phyloP scores from a whole-genome alignment of 768 basidiomycete species.

The Hypholoma sublateritium region DNA sequence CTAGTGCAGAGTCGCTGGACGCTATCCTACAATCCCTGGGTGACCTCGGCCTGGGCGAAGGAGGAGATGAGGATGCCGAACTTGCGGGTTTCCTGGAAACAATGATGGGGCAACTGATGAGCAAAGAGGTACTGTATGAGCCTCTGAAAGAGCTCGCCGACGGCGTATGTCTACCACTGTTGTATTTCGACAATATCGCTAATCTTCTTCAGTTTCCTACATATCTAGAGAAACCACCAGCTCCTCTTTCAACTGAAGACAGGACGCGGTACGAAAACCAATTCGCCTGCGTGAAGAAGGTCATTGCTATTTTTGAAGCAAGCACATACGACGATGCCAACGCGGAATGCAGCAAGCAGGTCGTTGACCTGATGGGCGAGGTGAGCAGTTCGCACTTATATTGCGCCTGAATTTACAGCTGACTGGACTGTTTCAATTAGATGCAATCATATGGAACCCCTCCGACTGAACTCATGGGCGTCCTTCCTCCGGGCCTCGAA shows the following conservation, averaged over 20 bases:
- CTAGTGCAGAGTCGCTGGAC: constrained; percentile 42
- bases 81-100: constrained; percentile 70
- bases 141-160: constrained; percentile 79
- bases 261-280: constrained; percentile 66
- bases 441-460: constrained; percentile 81
- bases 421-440: constrained; percentile 31
- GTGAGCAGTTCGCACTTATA: constrained; percentile 33
- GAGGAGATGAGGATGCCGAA: constrained; percentile 45
- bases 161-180: constrained; percentile 44
- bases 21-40: constrained; percentile 51
- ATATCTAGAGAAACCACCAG: constrained; percentile 61
- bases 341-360: constrained; percentile 37
- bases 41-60: constrained; percentile 32
- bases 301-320: constrained; percentile 68
- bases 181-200: background rate
- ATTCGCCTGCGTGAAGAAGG: constrained; percentile 48
- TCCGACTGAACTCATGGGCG: constrained; percentile 81
- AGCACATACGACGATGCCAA: constrained; percentile 58
- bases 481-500: constrained; percentile 63
- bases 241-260: constrained; percentile 56
- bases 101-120: constrained; percentile 82
- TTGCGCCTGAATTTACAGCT: background rate
- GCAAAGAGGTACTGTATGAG: constrained; percentile 82
- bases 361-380: constrained; percentile 77
- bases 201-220: constrained; percentile 60